Base-by-base conservation (phyloP, 2,329 filamentous ascomycete genomes). In the Monilinia fructicola region DNA sequence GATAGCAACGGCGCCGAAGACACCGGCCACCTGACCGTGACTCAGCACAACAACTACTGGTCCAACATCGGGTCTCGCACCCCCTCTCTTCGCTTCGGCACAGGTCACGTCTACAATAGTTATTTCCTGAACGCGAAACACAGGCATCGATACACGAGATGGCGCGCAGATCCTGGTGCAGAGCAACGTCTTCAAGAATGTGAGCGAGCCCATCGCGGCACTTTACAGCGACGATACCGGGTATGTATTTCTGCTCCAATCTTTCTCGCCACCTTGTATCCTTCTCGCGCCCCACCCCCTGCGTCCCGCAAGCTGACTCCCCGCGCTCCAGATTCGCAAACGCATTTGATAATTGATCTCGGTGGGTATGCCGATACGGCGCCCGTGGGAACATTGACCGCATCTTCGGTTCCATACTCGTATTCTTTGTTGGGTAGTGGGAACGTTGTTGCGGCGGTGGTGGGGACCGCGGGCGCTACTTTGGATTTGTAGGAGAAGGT, bases 71-170 rank as follows among this genome's bases (percentile, higher is more conserved):
- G 69, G 5, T 71, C 65, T 31, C 64, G 46, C 66, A 79, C 78
- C 0, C 88, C 88, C 5, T 85, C 83, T 4, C 75, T 89, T 74
- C 85, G 88, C 72, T 90, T 90, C 78, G 88, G 87, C 38, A 88
- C 84, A 50, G 86, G 79, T 10, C 88, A 90, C 77, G 74, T 65
- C 12, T 65, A 23, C 18, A 85, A 85, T 79, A 81, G 78, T 71
- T 82, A 80, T 75, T 79, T 79, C 74, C 75, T 78, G 71, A 74
- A 81, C 70, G 74, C 78, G 65, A 79, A 79, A 77, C 55, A 82
- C 83, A 46, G 84, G 81, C 54, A 81, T 88, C 78, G 86, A 87
- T 78, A 82, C 84, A 56, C 82, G 84, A 65, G 79, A 82, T 72
- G 82, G 81, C 14, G 84, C 85, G n/a, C 60, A 63, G 23, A 5